phyloP scores from a whole-genome alignment of 768 basidiomycete species.

The Trametes gibbosa region DNA sequence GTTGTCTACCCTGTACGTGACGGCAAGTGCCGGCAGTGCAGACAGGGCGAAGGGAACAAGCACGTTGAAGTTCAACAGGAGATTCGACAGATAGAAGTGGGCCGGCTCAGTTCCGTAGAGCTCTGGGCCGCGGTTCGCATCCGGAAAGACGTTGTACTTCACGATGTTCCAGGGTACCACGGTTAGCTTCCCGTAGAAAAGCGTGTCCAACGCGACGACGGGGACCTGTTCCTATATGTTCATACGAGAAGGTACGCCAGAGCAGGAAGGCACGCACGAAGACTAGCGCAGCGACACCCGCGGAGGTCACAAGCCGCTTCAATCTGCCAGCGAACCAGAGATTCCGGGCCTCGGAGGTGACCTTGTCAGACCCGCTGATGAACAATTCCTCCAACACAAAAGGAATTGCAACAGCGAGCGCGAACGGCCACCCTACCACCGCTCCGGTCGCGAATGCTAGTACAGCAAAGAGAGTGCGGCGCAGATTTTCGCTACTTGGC shows the following conservation, averaged over 20 bases:
- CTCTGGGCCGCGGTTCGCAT: conserved; percentile 75
- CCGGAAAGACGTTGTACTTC: conserved; percentile 88
- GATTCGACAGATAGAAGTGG: conserved; percentile 84
- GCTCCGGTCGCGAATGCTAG: conserved; percentile 75
- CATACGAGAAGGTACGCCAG: background rate
- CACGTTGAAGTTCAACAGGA: conserved; percentile 93
- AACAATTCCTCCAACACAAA: conserved; percentile 91
- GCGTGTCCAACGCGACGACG: conserved; percentile 77
- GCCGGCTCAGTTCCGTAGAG: conserved; percentile 92
- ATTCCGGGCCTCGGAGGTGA: conserved; percentile 40
- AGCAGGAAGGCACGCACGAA: conserved; percentile 46
- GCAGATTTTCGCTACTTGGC: conserved; percentile 48
- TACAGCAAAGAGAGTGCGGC: conserved; percentile 63
- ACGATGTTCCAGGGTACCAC: conserved; percentile 94
- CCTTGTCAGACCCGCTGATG: conserved; percentile 65
- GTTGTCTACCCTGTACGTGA: conserved; percentile 74
- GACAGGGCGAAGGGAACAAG: conserved; percentile 76
- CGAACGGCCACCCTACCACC: conserved; percentile 96
- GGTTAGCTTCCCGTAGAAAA: conserved; percentile 76
- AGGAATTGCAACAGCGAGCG: conserved; percentile 82
- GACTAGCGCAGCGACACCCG: conserved; percentile 54
- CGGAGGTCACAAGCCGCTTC: conserved; percentile 52
- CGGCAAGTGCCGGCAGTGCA: conserved; percentile 71
- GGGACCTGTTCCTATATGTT: conserved; percentile 59
- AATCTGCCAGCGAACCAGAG: conserved; percentile 65